phyloP scores from a whole-genome alignment of 1,139 yeast species.

The Yamadazyma oceani region DNA sequence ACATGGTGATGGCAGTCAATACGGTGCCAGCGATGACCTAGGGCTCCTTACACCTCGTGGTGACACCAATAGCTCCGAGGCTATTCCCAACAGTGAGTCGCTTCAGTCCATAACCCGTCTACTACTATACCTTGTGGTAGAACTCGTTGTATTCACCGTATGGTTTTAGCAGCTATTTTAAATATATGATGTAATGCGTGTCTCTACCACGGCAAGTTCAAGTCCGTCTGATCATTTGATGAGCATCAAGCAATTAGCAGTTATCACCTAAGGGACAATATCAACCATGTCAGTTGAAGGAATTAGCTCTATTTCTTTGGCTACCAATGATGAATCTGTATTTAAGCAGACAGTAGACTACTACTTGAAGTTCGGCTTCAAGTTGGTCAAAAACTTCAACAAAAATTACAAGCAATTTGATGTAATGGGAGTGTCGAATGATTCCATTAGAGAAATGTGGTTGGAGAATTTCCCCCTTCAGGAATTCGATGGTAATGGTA shows the following conservation, averaged over 20 bases:
- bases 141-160: too few relatives aligned
- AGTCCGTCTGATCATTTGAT: not conserved
- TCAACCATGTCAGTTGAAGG: conserved; percentile 18
- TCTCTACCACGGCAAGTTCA: conserved; percentile 4
- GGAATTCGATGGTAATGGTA: conserved; percentile 45
- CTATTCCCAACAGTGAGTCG: too few relatives aligned
- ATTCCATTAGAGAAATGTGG: conserved; percentile 71
- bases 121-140: too few relatives aligned
- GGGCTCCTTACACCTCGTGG: too few relatives aligned
- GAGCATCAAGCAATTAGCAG: not conserved
- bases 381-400: conserved; percentile 53
- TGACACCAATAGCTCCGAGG: too few relatives aligned
- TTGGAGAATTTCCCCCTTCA: conserved; percentile 65
- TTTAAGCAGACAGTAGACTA: conserved; percentile 51
- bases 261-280: too few relatives aligned
- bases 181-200: not conserved
- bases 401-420: conserved; percentile 38
- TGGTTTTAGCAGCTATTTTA: too few relatives aligned
- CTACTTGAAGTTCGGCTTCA: conserved; percentile 59
- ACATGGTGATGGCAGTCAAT: too few relatives aligned
- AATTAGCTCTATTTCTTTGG: conserved; percentile 54
- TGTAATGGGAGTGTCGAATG: conserved; percentile 57
- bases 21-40: too few relatives aligned
- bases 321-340: conserved; percentile 48
- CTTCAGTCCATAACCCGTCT: too few relatives aligned